Percentiles rank a stretch among this genome's conserved stretches.
These are phyloP conservation scores for Neostapfia colusana DNA, from an alignment of 176 grass and related monocot genomes.

Conservation along the genomic window DNA sequence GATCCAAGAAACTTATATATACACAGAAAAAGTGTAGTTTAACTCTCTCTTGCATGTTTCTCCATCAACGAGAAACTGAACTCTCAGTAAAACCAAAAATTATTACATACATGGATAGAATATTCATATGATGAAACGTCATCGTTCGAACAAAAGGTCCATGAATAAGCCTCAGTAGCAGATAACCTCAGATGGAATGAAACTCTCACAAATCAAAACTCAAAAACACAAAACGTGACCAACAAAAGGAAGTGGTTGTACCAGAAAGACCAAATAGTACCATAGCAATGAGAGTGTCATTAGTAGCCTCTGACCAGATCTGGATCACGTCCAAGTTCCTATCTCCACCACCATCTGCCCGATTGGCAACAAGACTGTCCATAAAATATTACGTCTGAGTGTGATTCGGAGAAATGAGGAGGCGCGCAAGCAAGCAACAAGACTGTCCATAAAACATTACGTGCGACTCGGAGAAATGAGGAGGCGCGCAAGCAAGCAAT, in stretches of 20 bases:
- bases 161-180: background rate
- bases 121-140: too few relatives aligned
- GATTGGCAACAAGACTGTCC: background rate
- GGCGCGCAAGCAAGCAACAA: too few relatives aligned
- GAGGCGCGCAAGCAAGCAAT: background rate
- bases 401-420: too few relatives aligned
- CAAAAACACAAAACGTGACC: background rate
- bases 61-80: background rate
- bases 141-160: background rate
- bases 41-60: too few relatives aligned
- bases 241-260: background rate
- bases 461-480: slow-evolving; percentile 43
- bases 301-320: slow-evolving; percentile 26
- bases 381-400: too few relatives aligned
- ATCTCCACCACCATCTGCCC: background rate
- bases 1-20: background rate
- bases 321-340: slow-evolving; percentile 9
- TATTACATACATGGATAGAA: background rate
- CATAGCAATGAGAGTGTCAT: background rate
- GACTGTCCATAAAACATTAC: background rate
- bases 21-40: too few relatives aligned
- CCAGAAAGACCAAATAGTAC: background rate
- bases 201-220: background rate
- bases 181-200: background rate
- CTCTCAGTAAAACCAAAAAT: too few relatives aligned